Base-by-base conservation (phyloP, 495 filamentous ascomycete genomes). In the Acidiella bohemica region DNA sequence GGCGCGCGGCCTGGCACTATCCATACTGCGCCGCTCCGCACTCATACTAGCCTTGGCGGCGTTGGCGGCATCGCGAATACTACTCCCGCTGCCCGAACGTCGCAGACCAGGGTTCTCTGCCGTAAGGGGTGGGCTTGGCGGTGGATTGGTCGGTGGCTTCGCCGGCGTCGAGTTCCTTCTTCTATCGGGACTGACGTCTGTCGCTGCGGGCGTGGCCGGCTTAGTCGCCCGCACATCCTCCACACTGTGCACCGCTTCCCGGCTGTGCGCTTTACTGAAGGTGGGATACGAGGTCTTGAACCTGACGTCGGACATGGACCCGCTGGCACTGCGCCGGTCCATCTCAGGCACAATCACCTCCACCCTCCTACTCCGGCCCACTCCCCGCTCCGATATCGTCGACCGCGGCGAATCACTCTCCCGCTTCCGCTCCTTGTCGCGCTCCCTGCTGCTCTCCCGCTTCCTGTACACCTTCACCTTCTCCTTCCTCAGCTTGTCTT, bases 221-320 rank as follows among this genome's bases (percentile, higher is more conserved):
- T 70, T 68, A 5, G 58, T 54, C 41, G 59, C 61, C 19, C 56
- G 60, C 26, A 62, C 53, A 38, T 73, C 71, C 41, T 77, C 75
- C 49, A 68, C 68, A 55, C 70, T 75, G 34, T 67, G 64, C 26
- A 92, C 66, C 33, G 73, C 68, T 55, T 92, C 84, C 57, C 84
- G 88, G 70, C 83, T 90, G 56, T 92, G 80, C 25, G 78, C 77
- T 58, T 93, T 93, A 54, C 80, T 87, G 63, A 93, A 90, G 13
- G 65, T 69, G 4, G 87, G 86, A 55, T 95, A 95, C 10, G 84
- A 78, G 17, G 81, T 58, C 63, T 71, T 84, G 8, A 32, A 29
- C 41, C 39, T 46, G 72, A 67, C 50, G 65, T 70, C 37, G 53
- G 51, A n/a, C 18, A 48, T 37, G 44, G 51, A 34, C 44, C 44